Evolutionary conservation across 2,329 filamentous ascomycete species (phyloP), one percentile per base, ranked within the genome.

Genomic region (Sarocladiaceae sp.): DNA sequence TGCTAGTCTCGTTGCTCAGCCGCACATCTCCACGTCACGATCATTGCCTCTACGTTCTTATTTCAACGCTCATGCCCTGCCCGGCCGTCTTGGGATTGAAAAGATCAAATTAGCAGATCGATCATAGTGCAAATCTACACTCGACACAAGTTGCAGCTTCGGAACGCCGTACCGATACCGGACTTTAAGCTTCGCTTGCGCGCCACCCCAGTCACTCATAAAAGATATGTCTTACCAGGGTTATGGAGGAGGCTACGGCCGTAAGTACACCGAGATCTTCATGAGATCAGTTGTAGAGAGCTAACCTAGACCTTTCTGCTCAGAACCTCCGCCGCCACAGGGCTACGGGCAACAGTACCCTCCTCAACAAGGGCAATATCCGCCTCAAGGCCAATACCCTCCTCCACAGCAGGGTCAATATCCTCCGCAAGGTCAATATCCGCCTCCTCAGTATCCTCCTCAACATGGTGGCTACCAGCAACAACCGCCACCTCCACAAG

Each of bases 261-360:
- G 69, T 71, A 52, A 65, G 69, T 70, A 3, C 4, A 20, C 47
- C 8, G 12, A 39, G 8, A 17, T 39, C 12, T 17, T 39, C 29
- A 37, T 28, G 17, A 12, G 28, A 8, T 44, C n/a, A 7, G 7
- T 22, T 22, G 5, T 15, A 39, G 5, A 18, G 17, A 31, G 52
- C 59, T 60, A 42, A 63, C 56, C 48, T 42, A 28, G 36, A 23
- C 4, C 18, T 51, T 31, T 33, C 17, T 47, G 18, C 53, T 65
- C 46, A 54, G 66, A 69, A 50, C 67, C 60, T 25, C 62, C 63
- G 40, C 68, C 66, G 33, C 64, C 64, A 26, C 69, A 71, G 56
- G 71, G 69, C 57, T 72, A 73, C 57, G 67, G 68, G 35, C 68
- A 68, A 33, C 63, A 68, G 54, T 65, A 67, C 23, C 63, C 63